phyloP scores from a whole-genome alignment of 176 grass and related monocot genomes.

The Musa beccarii region DNA sequence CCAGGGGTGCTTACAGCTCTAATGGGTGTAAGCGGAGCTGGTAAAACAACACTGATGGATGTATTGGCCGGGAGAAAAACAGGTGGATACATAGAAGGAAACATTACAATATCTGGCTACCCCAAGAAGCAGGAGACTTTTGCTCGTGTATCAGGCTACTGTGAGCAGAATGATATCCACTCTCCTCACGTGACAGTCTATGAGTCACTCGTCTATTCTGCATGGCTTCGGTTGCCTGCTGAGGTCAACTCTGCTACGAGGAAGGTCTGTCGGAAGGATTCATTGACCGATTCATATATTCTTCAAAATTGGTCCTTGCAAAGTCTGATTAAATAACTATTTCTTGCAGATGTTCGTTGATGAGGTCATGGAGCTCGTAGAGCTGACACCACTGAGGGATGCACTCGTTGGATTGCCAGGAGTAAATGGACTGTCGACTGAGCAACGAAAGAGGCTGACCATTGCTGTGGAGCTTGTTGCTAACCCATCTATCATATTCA shows the following conservation, averaged over 20 bases:
- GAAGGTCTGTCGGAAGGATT: slow-evolving; percentile 36
- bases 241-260: slow-evolving; percentile 57
- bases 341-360: slow-evolving; percentile 60
- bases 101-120: slow-evolving; percentile 77
- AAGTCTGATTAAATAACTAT: background rate
- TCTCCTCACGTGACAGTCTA: slow-evolving; percentile 79
- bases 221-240: slow-evolving; percentile 75
- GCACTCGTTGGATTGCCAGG: slow-evolving; percentile 71
- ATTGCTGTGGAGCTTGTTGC: slow-evolving; percentile 89
- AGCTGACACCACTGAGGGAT: slow-evolving; percentile 54
- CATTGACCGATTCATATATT: background rate
- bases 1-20: slow-evolving; percentile 82
- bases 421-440: slow-evolving; percentile 72
- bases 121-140: slow-evolving; percentile 90
- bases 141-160: slow-evolving; percentile 85
- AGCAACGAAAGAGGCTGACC: slow-evolving; percentile 80
- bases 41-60: slow-evolving; percentile 94
- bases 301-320: background rate
- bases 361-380: slow-evolving; percentile 87
- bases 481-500: slow-evolving; percentile 86
- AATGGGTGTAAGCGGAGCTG: slow-evolving; percentile 95
- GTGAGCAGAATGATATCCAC: slow-evolving; percentile 88
- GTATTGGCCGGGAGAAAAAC: slow-evolving; percentile 95
- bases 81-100: slow-evolving; percentile 70
- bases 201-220: slow-evolving; percentile 75